These are phyloP conservation scores for Lichtheimia ornata DNA, from an alignment of 371 early-diverging fungal species.

Conservation along the genomic window DNA sequence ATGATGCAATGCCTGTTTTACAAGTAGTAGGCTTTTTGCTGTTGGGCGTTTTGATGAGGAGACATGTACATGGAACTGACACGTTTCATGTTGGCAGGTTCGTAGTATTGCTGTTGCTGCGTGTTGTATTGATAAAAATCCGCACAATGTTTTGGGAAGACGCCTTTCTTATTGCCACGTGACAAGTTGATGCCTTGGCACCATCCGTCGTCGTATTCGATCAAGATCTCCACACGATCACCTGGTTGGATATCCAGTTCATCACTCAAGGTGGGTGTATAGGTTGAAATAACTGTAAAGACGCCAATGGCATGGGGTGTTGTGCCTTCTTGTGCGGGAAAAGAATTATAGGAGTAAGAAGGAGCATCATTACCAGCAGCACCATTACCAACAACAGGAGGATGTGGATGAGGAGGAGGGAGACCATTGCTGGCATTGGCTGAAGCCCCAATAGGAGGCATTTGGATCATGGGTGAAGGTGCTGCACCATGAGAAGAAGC, in stretches of 20 bases:
- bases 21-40: neutral
- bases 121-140: conserved; percentile 17
- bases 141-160: conserved; percentile 67
- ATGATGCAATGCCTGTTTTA: neutral
- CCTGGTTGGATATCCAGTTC: conserved; percentile 68
- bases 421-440: neutral
- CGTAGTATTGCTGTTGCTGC: conserved; percentile 1
- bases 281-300: conserved; percentile 54
- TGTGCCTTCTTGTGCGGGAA: conserved; percentile 4
- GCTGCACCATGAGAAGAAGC: neutral
- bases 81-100: conserved; percentile 27
- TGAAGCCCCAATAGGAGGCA: conserved; percentile 14
- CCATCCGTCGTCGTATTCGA: conserved; percentile 77
- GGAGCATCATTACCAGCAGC: conserved; percentile 10
- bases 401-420: neutral
- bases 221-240: conserved; percentile 63
- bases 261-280: conserved; percentile 66
- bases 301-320: conserved; percentile 42
- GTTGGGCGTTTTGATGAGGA: neutral
- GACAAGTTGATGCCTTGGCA: conserved; percentile 64
- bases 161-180: conserved; percentile 59
- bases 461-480: conserved; percentile 14
- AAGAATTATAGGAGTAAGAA: conserved; percentile 12
- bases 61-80: conserved; percentile 45
- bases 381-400: conserved; percentile 10